Evolutionary conservation across 1,284 basidiomycete genomes (phyloP).

Genomic region (Wolfiporia cocos): DNA sequence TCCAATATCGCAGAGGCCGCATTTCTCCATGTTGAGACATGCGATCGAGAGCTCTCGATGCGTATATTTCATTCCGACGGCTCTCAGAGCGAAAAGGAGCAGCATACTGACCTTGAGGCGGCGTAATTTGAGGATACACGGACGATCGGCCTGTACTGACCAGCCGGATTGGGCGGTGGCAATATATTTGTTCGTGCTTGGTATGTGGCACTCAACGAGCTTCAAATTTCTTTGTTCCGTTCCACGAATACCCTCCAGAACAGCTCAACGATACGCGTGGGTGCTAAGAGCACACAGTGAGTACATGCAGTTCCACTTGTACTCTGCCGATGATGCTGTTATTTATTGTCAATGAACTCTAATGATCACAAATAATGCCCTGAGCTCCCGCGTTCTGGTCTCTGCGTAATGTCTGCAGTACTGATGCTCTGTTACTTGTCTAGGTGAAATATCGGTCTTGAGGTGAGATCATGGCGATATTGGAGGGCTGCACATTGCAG

Average conservation of each 20-base stretch:
- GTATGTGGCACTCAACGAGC: constrained; percentile 24
- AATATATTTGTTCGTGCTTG: constrained; percentile 28
- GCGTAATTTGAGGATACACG: constrained; percentile 28
- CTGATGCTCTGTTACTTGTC: neutral
- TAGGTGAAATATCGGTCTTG: neutral
- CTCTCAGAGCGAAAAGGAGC: constrained; percentile 19
- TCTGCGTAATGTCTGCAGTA: neutral
- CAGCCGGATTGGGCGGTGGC: constrained; percentile 15
- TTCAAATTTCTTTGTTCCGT: constrained; percentile 10
- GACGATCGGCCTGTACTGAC: neutral
- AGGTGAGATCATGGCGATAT: no score
- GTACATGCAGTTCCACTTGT: neutral
- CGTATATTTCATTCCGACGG: constrained; percentile 18
- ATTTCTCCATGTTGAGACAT: constrained; percentile 22
- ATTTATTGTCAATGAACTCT: constrained; percentile 70
- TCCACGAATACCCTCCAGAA: constrained; percentile 6
- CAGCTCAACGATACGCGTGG: constrained; percentile 17
- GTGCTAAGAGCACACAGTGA: no score
- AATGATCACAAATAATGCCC: constrained; percentile 45
- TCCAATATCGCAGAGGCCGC: constrained; percentile 38
- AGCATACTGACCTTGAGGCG: constrained; percentile 59
- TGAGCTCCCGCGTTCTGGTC: constrained; percentile 18
- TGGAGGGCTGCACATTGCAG: no score
- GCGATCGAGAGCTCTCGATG: constrained; percentile 18
- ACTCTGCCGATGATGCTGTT: constrained; percentile 38